Evolutionary conservation across 2,329 filamentous ascomycete species (phyloP).

Genomic region (Epichloe baconii): DNA sequence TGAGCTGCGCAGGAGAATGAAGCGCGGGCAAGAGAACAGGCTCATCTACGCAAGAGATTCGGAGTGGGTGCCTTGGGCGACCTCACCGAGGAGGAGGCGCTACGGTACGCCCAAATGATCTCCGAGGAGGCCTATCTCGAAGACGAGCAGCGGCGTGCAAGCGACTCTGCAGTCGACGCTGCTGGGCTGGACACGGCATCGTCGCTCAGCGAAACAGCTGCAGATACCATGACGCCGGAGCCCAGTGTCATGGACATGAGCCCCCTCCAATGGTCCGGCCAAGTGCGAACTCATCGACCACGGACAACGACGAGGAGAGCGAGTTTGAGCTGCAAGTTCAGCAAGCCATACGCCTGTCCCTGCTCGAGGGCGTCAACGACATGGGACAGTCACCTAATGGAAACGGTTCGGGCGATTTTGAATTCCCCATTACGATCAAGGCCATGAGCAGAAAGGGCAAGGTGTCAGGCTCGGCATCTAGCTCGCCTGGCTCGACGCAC

Average conservation of each 20-base stretch:
- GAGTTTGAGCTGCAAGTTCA: conserved; percentile 50
- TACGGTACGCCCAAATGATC: conserved; percentile 53
- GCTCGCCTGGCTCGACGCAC: conserved; percentile 22
- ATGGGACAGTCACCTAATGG: conserved; percentile 30
- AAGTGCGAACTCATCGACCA: neutral
- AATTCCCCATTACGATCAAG: conserved; percentile 38
- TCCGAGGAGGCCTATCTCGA: conserved; percentile 45
- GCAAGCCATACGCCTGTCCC: conserved; percentile 47
- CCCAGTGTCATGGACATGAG: conserved; percentile 33
- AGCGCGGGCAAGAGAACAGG: conserved; percentile 51
- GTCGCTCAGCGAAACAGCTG: conserved; percentile 27
- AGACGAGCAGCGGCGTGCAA: conserved; percentile 44
- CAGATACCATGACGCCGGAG: conserved; percentile 41
- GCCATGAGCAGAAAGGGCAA: conserved; percentile 28
- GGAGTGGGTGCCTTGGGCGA: conserved; percentile 60
- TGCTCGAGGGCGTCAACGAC: conserved; percentile 42
- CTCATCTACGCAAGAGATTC: conserved; percentile 64
- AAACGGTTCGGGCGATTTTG: conserved; percentile 34
- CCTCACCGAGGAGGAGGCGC: conserved; percentile 51
- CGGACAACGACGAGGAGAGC: conserved; percentile 25
- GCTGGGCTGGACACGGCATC: conserved; percentile 30
- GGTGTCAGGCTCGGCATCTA: conserved; percentile 16
- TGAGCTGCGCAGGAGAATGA: conserved; percentile 66
- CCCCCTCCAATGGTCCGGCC: conserved; percentile 14
- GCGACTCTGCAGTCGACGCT: conserved; percentile 36